Conservation (phyloP, 2,329 filamentous ascomycete genomes). For the Penicillium paneum region DNA sequence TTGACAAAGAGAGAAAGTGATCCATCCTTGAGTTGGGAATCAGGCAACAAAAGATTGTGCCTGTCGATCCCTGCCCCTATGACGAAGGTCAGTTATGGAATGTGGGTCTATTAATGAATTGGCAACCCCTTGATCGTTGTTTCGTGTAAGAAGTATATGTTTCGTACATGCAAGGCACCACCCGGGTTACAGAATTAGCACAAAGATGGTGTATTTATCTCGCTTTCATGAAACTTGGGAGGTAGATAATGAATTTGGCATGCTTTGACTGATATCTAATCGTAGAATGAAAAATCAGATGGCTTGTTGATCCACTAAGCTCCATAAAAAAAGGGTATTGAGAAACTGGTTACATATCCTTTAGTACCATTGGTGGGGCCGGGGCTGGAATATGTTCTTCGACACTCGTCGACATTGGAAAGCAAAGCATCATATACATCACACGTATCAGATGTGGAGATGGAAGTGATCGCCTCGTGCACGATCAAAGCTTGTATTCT, state of each 20-base stretch:
- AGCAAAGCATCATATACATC: neutral
- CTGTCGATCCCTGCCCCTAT: conserved; percentile 10
- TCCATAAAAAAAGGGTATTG: neutral
- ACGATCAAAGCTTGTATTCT: neutral
- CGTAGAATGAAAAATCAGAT: neutral
- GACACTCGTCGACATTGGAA: neutral
- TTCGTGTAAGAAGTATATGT: conserved; percentile 6
- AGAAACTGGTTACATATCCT: neutral
- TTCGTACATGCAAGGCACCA: neutral
- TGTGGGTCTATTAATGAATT: conserved; percentile 9
- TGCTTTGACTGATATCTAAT: neutral
- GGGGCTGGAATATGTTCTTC: neutral
- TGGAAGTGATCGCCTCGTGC: neutral
- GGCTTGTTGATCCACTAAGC: neutral
- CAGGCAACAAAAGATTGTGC: conserved; percentile 9
- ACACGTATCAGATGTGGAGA: neutral
- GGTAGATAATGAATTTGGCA: neutral
- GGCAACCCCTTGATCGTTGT: conserved; percentile 2
- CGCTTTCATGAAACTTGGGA: neutral
- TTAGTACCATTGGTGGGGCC: neutral
- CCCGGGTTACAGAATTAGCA: neutral
- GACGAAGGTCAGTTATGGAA: conserved; percentile 7
- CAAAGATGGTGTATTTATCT: neutral
- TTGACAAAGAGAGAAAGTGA: conserved; percentile 8
- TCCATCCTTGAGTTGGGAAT: conserved; percentile 6